Base-by-base conservation (phyloP, 2,329 filamentous ascomycete genomes). In the Fusarium sp. region DNA sequence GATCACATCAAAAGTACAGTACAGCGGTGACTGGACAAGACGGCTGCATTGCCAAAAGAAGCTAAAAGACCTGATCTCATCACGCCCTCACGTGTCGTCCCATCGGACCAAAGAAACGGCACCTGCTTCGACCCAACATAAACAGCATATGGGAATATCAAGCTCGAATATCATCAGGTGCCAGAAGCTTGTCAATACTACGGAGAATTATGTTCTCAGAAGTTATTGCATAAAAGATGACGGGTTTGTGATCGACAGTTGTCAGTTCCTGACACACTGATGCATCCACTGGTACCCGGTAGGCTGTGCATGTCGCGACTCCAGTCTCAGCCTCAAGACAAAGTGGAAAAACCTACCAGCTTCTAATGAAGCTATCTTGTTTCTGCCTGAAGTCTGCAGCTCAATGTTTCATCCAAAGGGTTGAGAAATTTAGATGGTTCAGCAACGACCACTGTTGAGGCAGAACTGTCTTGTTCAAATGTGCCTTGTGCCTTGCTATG, bases 271-370 rank as follows among this genome's bases (percentile, higher is more conserved):
- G 52, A 52, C 29, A 45, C 49, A 60, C 52, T 68, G 59, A 63
- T 59, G 63, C 43, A 68, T 64, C 60, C 58, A 57, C 51, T 38
- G 56, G 59, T 51, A 58, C 29, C 34, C n/a, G 55, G 63, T 60
- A 64, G 63, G 60, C 63, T 73, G 59, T 73, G 73, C 55, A 58
- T 49, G 54, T 46, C 58, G 63, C 63, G 55, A 72, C 56, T 61
- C 61, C 46, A 52, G 61, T 64, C 71, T 75, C 73, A 75, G 73
- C 73, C 73, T 70, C 72, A 72, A 63, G 58, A 53, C 29, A 51
- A 75, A 75, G 72, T 75, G 68, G 72, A 75, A 73, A 73, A 75
- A 66, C 61, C 54, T 20, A 73, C 66, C 14, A 73, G 66, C 65
- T 59, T 20, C 32, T 53, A 47, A 27, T 40, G 42, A 62, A 66